These are phyloP conservation scores for Elongisporangium senticosum DNA, from an alignment of 352 stramenopile genomes.

Conservation along the genomic window DNA sequence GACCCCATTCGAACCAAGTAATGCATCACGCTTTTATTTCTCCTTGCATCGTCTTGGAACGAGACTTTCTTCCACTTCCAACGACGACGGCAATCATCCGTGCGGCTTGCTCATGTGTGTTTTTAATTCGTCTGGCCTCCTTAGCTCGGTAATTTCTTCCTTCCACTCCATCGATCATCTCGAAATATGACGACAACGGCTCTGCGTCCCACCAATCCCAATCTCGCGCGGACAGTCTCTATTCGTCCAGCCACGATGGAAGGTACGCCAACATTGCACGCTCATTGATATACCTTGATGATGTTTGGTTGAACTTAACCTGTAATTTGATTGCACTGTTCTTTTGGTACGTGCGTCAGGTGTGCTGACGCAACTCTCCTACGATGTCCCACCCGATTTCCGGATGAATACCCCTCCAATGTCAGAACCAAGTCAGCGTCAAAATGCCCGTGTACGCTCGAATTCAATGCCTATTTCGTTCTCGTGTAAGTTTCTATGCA, in stretches of 20 bases:
- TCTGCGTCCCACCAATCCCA: constrained; percentile 2
- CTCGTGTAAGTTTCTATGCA: constrained; percentile 10
- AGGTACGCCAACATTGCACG: constrained; percentile 2
- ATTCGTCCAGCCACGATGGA: constrained; percentile 54
- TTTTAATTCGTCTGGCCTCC: neutral
- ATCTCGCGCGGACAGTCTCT: constrained; percentile 25
- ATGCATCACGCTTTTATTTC: neutral
- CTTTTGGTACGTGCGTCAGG: neutral
- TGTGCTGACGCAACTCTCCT: neutral
- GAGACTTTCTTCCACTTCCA: neutral
- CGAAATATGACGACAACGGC: constrained; percentile 7
- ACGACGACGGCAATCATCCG: neutral
- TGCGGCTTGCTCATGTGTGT: constrained; percentile 4
- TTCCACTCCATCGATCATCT: constrained; percentile 37
- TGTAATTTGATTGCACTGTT: constrained; percentile 1
- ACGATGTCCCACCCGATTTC: neutral
- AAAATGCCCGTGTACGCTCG: constrained; percentile 49
- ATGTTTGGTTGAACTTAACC: neutral
- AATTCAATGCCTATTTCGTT: constrained; percentile 72
- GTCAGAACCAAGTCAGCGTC: constrained; percentile 8
- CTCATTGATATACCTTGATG: too few species aligned
- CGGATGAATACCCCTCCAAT: neutral
- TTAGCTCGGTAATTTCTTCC: constrained; percentile 35
- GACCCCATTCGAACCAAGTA: constrained; percentile 28
- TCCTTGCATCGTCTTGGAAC: neutral